Evolutionary conservation across 768 basidiomycete genomes (phyloP).

Genomic region (Suillus placidus): DNA sequence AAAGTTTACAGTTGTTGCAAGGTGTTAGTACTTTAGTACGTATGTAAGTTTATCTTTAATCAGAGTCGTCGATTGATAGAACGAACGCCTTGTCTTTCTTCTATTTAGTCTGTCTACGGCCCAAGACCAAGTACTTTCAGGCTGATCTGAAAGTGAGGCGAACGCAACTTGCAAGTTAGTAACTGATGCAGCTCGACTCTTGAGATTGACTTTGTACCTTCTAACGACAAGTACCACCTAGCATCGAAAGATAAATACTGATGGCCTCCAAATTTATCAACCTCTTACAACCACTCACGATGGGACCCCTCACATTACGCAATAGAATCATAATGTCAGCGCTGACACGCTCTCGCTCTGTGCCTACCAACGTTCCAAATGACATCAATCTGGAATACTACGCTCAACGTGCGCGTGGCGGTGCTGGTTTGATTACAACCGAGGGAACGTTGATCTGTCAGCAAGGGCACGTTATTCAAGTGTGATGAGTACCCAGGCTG

Average conservation of each 20-base stretch:
- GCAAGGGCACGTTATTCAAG: constrained; percentile 40
- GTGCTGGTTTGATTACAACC: constrained; percentile 43
- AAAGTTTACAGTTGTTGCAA: no score
- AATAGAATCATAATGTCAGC: constrained; percentile 46
- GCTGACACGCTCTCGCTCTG: constrained; percentile 44
- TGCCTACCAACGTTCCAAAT: constrained; percentile 40
- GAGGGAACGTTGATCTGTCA: constrained; percentile 44
- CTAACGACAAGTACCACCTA: background rate
- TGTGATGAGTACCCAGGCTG: background rate
- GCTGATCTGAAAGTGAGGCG: no score
- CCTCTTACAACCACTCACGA: constrained; percentile 36
- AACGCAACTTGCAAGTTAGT: no score
- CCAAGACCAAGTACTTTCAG: constrained; percentile 3
- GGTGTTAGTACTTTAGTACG: no score
- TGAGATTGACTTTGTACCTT: no score
- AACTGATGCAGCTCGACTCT: no score
- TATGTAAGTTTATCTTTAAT: no score
- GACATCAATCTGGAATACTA: constrained; percentile 46
- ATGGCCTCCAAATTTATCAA: constrained; percentile 16
- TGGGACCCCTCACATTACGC: constrained; percentile 39
- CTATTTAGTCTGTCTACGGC: no score
- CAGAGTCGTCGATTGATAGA: no score
- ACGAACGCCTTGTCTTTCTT: background rate
- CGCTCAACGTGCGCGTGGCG: constrained; percentile 42
- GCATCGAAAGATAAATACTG: background rate